Evolutionary conservation across 2,329 filamentous ascomycete species (phyloP), one percentile per base, ranked within the genome.

Genomic region (Neurospora crassa): DNA sequence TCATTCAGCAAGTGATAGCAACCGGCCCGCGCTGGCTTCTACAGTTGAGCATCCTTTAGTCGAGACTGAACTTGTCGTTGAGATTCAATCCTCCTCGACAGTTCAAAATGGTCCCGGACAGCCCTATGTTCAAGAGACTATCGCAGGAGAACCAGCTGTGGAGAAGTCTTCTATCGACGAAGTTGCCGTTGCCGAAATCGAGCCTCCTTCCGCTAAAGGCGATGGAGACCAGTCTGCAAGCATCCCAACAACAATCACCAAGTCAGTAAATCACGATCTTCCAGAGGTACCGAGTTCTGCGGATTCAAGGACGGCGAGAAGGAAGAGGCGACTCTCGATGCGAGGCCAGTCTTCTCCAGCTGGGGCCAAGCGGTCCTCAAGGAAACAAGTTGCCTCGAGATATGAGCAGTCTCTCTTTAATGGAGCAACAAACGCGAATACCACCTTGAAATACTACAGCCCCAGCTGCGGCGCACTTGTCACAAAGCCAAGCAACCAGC

Each of bases 401-500:
- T n/a, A 63, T 63, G 14, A 63, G 37, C 14, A 18, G 24, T 37
- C 53, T 40, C 67, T 68, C 68, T 69, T 29, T 43, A 12, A 47
- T 34, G 68, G 37, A 24, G 41, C 11, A 45, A 34, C 37, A 34
- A 69, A 34, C 40, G 41, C 68, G 11, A 16, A 69, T 34, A 53
- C 40, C 18, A 45, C 53, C 24, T 18, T 63, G 3, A 29, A 63
- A 63, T 63, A 63, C 4, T 37, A 63, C 53, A 34, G 53, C 16
- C 29, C 53, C 16, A 63, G 53, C 53, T 16, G 24, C 53, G 29
- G 29, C 2, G 16, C 29, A 63, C 18, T 70, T 7, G 41, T 68
- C 18, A 67, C 40, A n/a, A 76, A 76, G 68, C 74, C 75, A 24
- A 71, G 20, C 20, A 74, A 74, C 47, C 76, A 76, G 63, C 72